phyloP scores from a whole-genome alignment of 164 flowering plant genomes.

The Dillenia turbinata region DNA sequence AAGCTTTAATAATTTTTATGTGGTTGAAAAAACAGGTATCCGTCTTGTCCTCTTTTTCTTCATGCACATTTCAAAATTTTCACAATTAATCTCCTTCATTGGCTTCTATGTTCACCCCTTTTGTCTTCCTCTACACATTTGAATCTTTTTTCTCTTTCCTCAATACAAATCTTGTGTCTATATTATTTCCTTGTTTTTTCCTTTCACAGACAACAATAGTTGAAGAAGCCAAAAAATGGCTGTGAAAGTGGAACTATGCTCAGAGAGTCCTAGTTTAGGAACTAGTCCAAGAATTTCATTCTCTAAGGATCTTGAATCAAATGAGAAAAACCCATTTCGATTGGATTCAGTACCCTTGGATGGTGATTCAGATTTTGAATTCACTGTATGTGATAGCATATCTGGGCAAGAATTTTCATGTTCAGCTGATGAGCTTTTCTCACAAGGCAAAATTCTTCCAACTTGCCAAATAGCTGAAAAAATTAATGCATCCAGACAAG shows the following conservation, averaged over 20 bases:
- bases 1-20: no score
- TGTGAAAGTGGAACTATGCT: slow-evolving; percentile 60
- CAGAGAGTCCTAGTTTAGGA: slow-evolving; percentile 36
- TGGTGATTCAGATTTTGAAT: slow-evolving; percentile 48
- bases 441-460: slow-evolving; percentile 66
- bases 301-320: slow-evolving; percentile 46
- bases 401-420: slow-evolving; percentile 31
- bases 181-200: no score
- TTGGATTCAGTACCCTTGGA: slow-evolving; percentile 30
- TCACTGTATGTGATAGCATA: slow-evolving; percentile 31
- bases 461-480: slow-evolving; percentile 25
- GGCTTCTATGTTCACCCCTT: no score
- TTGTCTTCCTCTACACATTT: no score
- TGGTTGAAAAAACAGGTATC: no score
- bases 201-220: no score
- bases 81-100: no score
- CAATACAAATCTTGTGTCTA: no score
- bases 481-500: neutral
- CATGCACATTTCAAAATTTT: no score
- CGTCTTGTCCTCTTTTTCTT: no score
- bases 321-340: slow-evolving; percentile 15
- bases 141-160: no score
- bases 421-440: slow-evolving; percentile 73
- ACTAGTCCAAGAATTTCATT: slow-evolving; percentile 76
- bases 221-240: no score